phyloP scores from a whole-genome alignment of 176 grass and related monocot genomes.

The Zoysia pacifica region DNA sequence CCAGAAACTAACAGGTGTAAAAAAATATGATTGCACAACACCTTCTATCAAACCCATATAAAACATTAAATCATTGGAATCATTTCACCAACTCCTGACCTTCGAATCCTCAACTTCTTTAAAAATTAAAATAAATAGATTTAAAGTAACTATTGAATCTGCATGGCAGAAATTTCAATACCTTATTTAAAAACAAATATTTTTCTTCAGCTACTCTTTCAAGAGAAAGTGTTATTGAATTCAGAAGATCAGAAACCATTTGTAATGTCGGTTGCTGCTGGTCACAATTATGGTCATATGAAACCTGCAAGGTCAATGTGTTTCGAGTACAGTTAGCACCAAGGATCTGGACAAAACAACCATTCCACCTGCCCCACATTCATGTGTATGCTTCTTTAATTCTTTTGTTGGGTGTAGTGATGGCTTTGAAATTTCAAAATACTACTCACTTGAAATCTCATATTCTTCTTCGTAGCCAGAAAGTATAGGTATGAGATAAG shows the following conservation, averaged over 20 bases:
- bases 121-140: background rate
- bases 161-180: conserved; percentile 34
- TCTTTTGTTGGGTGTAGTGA: background rate
- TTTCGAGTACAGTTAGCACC: background rate
- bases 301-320: conserved; percentile 49
- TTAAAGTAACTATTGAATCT: conserved; percentile 13
- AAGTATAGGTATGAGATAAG: conserved; percentile 79
- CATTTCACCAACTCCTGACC: conserved; percentile 11
- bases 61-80: background rate
- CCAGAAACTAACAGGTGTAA: conserved; percentile 6
- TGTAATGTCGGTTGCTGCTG: conserved; percentile 70
- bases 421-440: background rate
- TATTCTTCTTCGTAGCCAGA: conserved; percentile 74
- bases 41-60: conserved; percentile 1
- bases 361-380: background rate
- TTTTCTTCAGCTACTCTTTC: conserved; percentile 91
- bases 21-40: background rate
- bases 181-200: conserved; percentile 92
- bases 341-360: background rate
- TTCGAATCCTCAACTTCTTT: no score
- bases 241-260: conserved; percentile 75
- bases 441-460: conserved; percentile 69
- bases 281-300: conserved; percentile 37
- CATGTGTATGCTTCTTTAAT: background rate
- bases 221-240: conserved; percentile 57